phyloP scores from a whole-genome alignment of 768 basidiomycete genomes.

The Macrolepiota albuminosa region DNA sequence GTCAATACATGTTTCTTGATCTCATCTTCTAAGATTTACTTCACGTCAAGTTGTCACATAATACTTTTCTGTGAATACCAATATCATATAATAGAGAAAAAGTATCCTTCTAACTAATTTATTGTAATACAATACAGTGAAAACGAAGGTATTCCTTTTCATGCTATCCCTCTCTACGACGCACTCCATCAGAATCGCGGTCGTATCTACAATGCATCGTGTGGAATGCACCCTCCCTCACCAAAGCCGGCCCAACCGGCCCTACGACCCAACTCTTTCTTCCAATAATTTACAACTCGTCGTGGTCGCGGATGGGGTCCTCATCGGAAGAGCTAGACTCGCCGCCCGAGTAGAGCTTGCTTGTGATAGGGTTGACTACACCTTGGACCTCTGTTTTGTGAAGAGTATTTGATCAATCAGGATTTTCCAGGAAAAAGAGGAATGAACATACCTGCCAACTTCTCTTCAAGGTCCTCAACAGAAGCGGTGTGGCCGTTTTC shows the following conservation, averaged over 20 bases:
- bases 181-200: conserved; percentile 6
- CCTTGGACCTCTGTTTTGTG: conserved; percentile 54
- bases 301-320: conserved; percentile 37
- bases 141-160: conserved; percentile 11
- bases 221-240: conserved; percentile 6
- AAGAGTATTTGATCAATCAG: conserved; percentile 1
- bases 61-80: not conserved
- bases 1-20: not conserved
- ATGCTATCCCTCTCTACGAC: conserved; percentile 8
- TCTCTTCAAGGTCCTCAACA: conserved; percentile 90
- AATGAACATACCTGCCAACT: conserved; percentile 49
- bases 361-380: conserved; percentile 79
- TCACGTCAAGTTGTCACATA: not conserved
- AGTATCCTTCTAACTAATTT: conserved; percentile 16
- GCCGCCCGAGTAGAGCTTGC: conserved; percentile 63
- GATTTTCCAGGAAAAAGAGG: not conserved
- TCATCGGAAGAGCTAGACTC: conserved; percentile 31
- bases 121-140: conserved; percentile 15
- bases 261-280: not conserved
- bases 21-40: not conserved
- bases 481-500: conserved; percentile 70
- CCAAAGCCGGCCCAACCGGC: not conserved
- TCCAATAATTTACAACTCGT: conserved; percentile 36
- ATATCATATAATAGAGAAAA: not conserved
- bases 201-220: conserved; percentile 2